These are phyloP conservation scores for Naganishia vaughanmartiniae DNA, from an alignment of 768 basidiomycete species.

Conservation along the genomic window DNA sequence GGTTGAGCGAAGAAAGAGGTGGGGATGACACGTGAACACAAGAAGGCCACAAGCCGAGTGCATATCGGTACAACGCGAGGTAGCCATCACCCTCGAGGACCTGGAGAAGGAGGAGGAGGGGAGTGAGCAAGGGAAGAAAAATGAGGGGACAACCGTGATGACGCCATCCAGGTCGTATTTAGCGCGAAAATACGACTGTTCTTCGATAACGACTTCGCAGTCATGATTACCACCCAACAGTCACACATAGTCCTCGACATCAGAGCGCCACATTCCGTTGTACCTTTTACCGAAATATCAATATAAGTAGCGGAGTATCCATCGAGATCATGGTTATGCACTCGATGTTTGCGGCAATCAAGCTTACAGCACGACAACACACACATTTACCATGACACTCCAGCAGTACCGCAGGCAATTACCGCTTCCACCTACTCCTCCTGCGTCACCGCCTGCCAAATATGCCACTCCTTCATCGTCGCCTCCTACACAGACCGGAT, in stretches of 20 bases:
- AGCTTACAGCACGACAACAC: background rate
- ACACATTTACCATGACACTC: background rate
- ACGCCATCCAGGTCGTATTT: background rate
- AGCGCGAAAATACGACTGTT: background rate
- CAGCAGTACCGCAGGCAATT: background rate
- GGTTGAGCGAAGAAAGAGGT: background rate
- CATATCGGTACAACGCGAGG: background rate
- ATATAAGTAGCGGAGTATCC: background rate
- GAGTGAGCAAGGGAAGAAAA: too few relatives aligned
- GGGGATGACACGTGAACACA: background rate
- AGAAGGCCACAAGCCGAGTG: background rate
- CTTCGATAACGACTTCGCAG: constrained; percentile 9
- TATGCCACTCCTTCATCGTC: background rate
- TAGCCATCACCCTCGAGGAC: too few relatives aligned
- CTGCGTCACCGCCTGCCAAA: constrained; percentile 14
- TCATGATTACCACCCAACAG: background rate
- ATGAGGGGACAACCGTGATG: background rate
- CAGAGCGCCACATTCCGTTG: background rate
- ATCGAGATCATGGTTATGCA: background rate
- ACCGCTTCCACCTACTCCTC: constrained; percentile 8
- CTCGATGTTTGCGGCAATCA: background rate
- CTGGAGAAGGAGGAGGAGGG: too few relatives aligned
- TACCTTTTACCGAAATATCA: background rate
- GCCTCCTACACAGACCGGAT: background rate
- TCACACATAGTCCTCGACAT: background rate